Conservation (phyloP, 2,329 filamentous ascomycete species). For the Paecilomyces niveus region DNA sequence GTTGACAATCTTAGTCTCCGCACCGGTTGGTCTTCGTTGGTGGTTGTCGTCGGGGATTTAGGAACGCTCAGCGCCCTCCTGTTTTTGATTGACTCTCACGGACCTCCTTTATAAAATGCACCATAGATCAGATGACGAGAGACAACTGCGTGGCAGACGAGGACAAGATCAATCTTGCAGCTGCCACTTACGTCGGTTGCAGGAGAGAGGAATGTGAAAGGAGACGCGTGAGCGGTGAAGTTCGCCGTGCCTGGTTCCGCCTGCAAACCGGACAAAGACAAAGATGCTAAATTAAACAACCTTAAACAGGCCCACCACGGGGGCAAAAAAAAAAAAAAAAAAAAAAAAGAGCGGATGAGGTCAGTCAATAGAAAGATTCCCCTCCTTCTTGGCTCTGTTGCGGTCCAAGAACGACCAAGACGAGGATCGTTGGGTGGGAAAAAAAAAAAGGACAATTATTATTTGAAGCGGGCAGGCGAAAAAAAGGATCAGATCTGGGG, state of each 20-base stretch:
- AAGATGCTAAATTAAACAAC: neutral
- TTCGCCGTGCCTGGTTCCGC: constrained; percentile 1
- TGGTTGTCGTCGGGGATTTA: neutral
- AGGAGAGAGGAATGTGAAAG: neutral
- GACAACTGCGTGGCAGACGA: neutral
- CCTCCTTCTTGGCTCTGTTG: neutral
- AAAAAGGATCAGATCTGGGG: neutral
- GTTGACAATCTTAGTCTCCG: constrained; percentile 7
- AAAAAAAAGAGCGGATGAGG: neutral
- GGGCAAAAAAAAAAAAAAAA: neutral
- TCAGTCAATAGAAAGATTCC: neutral
- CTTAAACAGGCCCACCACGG: neutral
- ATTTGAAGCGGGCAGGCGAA: neutral
- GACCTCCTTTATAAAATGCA: neutral
- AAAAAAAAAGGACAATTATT: neutral
- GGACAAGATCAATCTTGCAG: neutral
- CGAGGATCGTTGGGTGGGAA: neutral
- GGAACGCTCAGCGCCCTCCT: neutral
- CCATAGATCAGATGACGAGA: neutral
- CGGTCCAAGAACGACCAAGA: neutral
- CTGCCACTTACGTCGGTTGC: neutral
- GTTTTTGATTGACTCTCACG: neutral
- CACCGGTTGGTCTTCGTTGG: neutral
- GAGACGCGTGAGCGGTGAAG: constrained; percentile 1
- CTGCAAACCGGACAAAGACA: constrained; percentile 1